Evolutionary conservation across 2,329 filamentous ascomycete species (phyloP), one percentile per base, ranked within the genome.

Genomic region (Knoxdaviesia proteae): DNA sequence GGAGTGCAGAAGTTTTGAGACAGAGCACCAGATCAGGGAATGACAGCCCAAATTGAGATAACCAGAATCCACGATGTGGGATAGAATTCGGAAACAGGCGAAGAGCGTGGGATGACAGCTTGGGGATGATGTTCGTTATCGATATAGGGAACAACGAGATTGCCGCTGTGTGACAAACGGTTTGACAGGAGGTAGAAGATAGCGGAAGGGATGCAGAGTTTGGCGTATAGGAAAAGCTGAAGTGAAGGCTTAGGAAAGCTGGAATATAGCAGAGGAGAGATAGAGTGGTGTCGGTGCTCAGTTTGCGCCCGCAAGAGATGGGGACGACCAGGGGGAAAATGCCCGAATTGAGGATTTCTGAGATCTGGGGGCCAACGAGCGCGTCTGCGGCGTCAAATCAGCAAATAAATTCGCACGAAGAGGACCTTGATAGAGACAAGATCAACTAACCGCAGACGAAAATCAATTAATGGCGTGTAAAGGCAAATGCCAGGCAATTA

Each of bases 301-400:
- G 35, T 30, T 44, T 44, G 42, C 42, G 42, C 38, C 38, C 42
- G 42, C 42, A 44, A 44, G 42, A 44, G 37, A 44, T 41, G 42
- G 42, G 42, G 42, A 38, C 35, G 42, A 44, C 35, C 41, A 36
- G 39, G 43, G 43, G 33, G 30, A 41, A 41, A 20, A 20, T 20
- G 20, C 20, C 20, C 20, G 20, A 20, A 20, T 20, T 20, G 20
- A 20, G 20, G 20, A 20, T 20, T 20, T 20, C 20, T 20, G 20
- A 20, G 20, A 20, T 20, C 20, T 20, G 20, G 20, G 20, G 20
- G 20, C 20, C 20, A 20, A 20, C 20, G 20, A 20, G 20, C 20
- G 20, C 20, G 20, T 20, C 20, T 20, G 20, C 20, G 20, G 20
- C 20, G 20, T 20, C 20, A 20, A 20, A 20, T 20, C 20, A 20